phyloP scores from a whole-genome alignment of 169 alveolate species.

The Babesia bigemina region DNA sequence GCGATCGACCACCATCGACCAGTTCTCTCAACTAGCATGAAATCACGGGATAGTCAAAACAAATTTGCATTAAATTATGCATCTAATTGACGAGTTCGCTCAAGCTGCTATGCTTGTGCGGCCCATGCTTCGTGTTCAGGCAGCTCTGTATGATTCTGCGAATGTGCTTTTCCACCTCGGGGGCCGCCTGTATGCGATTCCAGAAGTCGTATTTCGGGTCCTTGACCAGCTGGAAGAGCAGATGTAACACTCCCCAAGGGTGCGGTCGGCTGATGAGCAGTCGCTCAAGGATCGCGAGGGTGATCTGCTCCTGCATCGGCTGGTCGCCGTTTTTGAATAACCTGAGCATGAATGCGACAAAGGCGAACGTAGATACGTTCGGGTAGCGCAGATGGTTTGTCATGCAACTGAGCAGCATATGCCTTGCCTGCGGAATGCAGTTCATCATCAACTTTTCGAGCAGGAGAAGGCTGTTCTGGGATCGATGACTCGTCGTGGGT shows the following conservation, averaged over 20 bases:
- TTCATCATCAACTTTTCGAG: constrained; percentile 80
- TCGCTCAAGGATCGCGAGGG: constrained; percentile 88
- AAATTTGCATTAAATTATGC: too few species aligned
- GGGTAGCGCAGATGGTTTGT: constrained; percentile 96
- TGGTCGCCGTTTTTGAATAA: constrained; percentile 82
- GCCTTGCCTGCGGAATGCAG: constrained; percentile 82
- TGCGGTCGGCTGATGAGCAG: constrained; percentile 89
- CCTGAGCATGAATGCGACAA: constrained; percentile 79
- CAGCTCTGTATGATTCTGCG: constrained; percentile 49
- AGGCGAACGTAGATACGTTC: constrained; percentile 92
- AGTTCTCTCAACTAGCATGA: too few species aligned
- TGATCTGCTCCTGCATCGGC: constrained; percentile 90
- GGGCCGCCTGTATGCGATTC: constrained; percentile 48
- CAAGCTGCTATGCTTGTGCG: constrained; percentile 6
- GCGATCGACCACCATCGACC: too few species aligned
- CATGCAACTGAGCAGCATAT: constrained; percentile 89
- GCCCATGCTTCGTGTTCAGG: constrained; percentile 10
- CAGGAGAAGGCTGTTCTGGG: constrained; percentile 69
- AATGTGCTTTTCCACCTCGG: constrained; percentile 63
- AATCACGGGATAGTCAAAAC: too few species aligned
- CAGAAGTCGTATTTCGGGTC: constrained; percentile 63
- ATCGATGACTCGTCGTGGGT: constrained; percentile 59
- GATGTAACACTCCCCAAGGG: constrained; percentile 94
- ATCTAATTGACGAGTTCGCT: constrained; percentile 17
- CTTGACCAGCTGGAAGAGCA: constrained; percentile 58